These are phyloP conservation scores for Lentinula boryana DNA, from an alignment of 768 basidiomycete species.

Conservation along the genomic window DNA sequence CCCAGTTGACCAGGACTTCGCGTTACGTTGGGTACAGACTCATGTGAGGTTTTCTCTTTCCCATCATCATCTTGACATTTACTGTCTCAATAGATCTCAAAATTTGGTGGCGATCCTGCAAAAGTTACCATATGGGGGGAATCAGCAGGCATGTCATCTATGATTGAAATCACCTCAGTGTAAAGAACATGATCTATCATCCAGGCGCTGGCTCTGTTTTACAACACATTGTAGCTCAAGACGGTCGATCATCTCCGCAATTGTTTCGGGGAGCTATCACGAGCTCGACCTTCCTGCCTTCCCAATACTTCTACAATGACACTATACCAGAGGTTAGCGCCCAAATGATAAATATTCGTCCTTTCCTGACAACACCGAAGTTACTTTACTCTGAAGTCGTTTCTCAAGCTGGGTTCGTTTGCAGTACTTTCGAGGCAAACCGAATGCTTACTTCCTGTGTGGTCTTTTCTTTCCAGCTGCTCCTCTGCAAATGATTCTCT, in stretches of 20 bases:
- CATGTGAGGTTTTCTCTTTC: slow-evolving; percentile 15
- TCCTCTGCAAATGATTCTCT: slow-evolving; percentile 7
- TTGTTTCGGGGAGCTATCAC: slow-evolving; percentile 26
- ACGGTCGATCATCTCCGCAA: slow-evolving; percentile 24
- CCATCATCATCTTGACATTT: background rate
- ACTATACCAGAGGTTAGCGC: slow-evolving; percentile 19
- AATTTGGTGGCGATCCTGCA: slow-evolving; percentile 25
- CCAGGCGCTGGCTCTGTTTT: slow-evolving; percentile 25
- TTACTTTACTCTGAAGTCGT: slow-evolving; percentile 16
- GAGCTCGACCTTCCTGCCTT: slow-evolving; percentile 26
- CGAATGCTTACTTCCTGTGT: background rate
- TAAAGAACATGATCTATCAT: background rate
- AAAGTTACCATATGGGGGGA: slow-evolving; percentile 32
- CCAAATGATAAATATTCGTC: background rate
- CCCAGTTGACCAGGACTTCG: slow-evolving; percentile 28
- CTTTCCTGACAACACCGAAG: slow-evolving; percentile 4
- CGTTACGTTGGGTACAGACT: slow-evolving; percentile 27
- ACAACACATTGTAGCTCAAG: slow-evolving; percentile 25
- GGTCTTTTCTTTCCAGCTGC: slow-evolving; percentile 13
- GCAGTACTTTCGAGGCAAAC: background rate
- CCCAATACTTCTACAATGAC: slow-evolving; percentile 28
- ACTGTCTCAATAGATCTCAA: slow-evolving; percentile 18
- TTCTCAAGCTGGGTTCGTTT: slow-evolving; percentile 13
- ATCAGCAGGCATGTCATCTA: slow-evolving; percentile 18
- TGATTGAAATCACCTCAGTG: background rate